Evolutionary conservation across 2,329 filamentous ascomycete species (phyloP), one percentile per base, ranked within the genome.

Genomic region (Arthrobotrys megalospora): DNA sequence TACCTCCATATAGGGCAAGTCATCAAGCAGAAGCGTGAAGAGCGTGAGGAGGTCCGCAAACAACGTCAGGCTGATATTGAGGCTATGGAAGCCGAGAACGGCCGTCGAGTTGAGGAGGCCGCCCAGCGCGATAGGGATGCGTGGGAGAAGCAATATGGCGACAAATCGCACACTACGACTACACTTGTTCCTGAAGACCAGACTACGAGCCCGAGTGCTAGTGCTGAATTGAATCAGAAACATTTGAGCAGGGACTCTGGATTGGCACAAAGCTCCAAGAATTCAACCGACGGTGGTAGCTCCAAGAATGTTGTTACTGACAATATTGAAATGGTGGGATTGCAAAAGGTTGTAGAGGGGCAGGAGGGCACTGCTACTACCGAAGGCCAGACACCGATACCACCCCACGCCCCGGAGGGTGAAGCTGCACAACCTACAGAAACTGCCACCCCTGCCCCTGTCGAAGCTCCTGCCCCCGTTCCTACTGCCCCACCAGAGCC

Each of bases 131-230:
- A 87, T 47, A 83, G 85, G 43, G 82, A 82, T 28, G 82, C 90
- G 78, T 97, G 94, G 94, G 94, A 97, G 83, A 88, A 88, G 5
- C 86, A 88, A 1, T 96, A 97, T 80, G 92, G 92, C 0, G 87
- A 91, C 79, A 89, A 73, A 88, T 72, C 75, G 4, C 50, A 50
- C 77, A 72, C 19, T 82, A 84, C 38, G 38, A 68, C 70, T 50
- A 82, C 80, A 80, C 45, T 63, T 16, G 38, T 58, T 80, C 85
- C 64, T 19, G 32, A 67, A 6, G 71, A 76, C 7, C 38, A 47
- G 6, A 41, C 52, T 14, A 12, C 21, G 6, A 72, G 68, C n/a
- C 48, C 50, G 10, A 66, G 43, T 14, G 60, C 63, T 11, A 69
- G 65, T 38, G 63, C 38, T 6, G 62, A 76, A 21, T 55, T 68